A percentile compares a stretch with the other conserved stretches of the same genome.
phyloP scores from a whole-genome alignment of 1,284 basidiomycete genomes.

The Ceratobasidium sp. region DNA sequence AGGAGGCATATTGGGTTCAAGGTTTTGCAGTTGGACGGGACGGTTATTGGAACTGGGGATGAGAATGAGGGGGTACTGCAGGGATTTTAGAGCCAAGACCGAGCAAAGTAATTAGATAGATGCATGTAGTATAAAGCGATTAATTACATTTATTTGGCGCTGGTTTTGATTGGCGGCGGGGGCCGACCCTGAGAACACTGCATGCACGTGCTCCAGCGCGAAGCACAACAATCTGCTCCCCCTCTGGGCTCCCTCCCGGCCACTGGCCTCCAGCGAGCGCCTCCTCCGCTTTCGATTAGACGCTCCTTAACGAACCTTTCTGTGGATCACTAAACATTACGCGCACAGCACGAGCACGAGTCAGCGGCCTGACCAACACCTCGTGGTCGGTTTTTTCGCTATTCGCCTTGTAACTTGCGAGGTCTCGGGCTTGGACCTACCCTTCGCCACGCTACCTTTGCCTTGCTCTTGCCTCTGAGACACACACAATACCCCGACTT shows the following conservation, averaged over 20 bases:
- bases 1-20: conserved; percentile 40
- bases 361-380: conserved; percentile 34
- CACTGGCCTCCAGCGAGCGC: background rate
- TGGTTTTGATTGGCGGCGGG: conserved; percentile 17
- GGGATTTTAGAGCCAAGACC: conserved; percentile 13
- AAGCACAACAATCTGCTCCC: conserved; percentile 15
- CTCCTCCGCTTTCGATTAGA: background rate
- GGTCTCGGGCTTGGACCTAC: conserved; percentile 6
- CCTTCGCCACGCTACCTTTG: conserved; percentile 33
- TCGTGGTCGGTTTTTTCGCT: conserved; percentile 38
- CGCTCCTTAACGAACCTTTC: too few species aligned
- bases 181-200: conserved; percentile 6
- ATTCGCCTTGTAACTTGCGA: conserved; percentile 10
- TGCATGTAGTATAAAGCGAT: background rate
- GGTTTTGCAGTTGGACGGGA: conserved; percentile 19
- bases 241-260: background rate
- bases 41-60: conserved; percentile 35
- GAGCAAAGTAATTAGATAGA: conserved; percentile 11
- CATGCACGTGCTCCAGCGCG: conserved; percentile 25
- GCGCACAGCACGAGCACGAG: conserved; percentile 20
- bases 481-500: too few species aligned
- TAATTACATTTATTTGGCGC: conserved; percentile 16
- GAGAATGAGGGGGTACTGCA: conserved; percentile 37
- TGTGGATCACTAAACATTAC: background rate
- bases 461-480: background rate